These are phyloP conservation scores for Oryza australiensis DNA, from an alignment of 176 grass and related monocot species.

Conservation along the genomic window DNA sequence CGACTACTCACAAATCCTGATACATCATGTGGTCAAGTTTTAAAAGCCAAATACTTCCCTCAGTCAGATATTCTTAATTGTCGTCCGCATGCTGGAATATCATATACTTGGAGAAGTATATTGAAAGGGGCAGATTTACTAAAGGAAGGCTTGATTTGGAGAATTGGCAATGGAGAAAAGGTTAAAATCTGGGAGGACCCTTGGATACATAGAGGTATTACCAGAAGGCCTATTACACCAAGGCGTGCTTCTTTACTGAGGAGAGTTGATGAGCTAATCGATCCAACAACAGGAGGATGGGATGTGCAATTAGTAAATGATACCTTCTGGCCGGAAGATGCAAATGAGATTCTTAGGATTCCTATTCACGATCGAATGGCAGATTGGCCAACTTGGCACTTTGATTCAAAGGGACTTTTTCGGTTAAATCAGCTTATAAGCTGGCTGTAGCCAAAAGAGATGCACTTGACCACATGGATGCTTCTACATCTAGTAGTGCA, in stretches of 20 bases:
- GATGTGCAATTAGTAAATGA: too few relatives aligned
- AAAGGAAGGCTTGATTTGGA: not conserved
- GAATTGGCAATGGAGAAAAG: rapidly evolving
- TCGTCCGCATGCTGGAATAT: rapidly evolving
- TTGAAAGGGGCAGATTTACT: not conserved
- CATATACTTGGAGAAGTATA: not conserved
- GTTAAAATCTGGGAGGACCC: not conserved
- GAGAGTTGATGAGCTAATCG: not conserved
- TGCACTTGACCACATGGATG: too few relatives aligned
- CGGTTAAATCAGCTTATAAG: too few relatives aligned
- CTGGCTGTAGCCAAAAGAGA: too few relatives aligned
- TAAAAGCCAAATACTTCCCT: not conserved
- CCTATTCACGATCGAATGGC: too few relatives aligned
- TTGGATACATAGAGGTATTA: not conserved
- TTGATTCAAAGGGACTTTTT: too few relatives aligned
- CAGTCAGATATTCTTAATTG: not conserved
- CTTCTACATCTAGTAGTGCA: too few relatives aligned
- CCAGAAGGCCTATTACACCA: not conserved
- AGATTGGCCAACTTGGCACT: too few relatives aligned
- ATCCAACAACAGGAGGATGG: not conserved
- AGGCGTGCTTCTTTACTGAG: not conserved
- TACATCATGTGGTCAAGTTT: rapidly evolving
- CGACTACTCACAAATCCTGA: not conserved
- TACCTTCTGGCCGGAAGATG: too few relatives aligned
- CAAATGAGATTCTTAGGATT: too few relatives aligned